Evolutionary conservation across 441 rosid genomes (phyloP).

Genomic region (Croton laevigatus): DNA sequence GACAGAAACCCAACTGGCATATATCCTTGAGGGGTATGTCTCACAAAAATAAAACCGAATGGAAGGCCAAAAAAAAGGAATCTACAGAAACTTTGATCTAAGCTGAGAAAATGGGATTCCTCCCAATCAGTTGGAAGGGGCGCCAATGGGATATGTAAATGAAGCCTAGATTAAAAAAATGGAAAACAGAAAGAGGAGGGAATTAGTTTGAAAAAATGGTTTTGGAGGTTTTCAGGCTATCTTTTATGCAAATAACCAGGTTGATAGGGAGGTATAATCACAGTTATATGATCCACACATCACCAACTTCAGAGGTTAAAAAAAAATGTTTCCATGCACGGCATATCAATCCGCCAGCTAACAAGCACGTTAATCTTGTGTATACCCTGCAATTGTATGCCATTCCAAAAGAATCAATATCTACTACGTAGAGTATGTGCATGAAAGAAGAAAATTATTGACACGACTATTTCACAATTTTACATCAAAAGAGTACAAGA

Average conservation of each 20-base stretch:
- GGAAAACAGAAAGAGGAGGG: background rate
- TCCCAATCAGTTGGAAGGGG: slow-evolving; percentile 18
- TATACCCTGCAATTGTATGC: slow-evolving; percentile 72
- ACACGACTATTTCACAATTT: slow-evolving; percentile 25
- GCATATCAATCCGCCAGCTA: slow-evolving; percentile 79
- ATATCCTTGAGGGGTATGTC: background rate
- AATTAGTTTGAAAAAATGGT: slow-evolving; percentile 13
- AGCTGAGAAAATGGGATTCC: slow-evolving; percentile 17
- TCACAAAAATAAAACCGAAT: background rate
- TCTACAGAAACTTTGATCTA: background rate
- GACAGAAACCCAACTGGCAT: background rate
- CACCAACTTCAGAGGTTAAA: slow-evolving; percentile 51
- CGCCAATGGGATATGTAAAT: slow-evolving; percentile 10
- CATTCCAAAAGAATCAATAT: slow-evolving; percentile 75
- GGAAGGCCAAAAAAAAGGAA: too few species aligned
- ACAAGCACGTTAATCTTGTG: slow-evolving; percentile 70
- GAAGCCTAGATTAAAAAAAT: background rate
- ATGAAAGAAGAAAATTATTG: slow-evolving; percentile 36
- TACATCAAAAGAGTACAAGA: slow-evolving; percentile 25
- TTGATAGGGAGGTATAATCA: slow-evolving; percentile 22
- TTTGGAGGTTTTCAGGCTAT: slow-evolving; percentile 27
- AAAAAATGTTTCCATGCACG: slow-evolving; percentile 66
- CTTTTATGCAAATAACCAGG: slow-evolving; percentile 30
- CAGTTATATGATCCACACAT: slow-evolving; percentile 38
- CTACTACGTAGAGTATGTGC: slow-evolving; percentile 30